Base-by-base conservation (phyloP, 331 rosid genomes). In the Quercus tomentella region DNA sequence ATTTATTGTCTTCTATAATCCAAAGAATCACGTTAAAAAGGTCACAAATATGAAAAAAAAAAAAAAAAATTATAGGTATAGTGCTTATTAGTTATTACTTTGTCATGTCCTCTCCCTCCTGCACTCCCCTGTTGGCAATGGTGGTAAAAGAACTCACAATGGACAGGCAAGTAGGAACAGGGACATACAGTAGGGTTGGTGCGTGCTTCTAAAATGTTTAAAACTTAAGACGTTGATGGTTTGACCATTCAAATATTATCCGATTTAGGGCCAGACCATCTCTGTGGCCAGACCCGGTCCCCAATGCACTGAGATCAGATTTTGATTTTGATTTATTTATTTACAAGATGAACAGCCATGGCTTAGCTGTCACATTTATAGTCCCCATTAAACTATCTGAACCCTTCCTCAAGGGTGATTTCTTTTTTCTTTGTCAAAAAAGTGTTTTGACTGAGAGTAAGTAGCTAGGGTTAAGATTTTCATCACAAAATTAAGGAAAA, bases 351-450 rank as follows among this genome's bases (percentile, higher is more conserved):
- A 68, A 81, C 81, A 81, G 49, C 88, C 72, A n/a, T 70, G 70
- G 66, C 85, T 65, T 75, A 63, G 84, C 84, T 85, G 85, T 82
- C 82, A 70, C 88, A 85, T 78, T 81, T 81, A 85, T 81, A 54
- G 76, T 37, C 5, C 77, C 54, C 54, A 49, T 12, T 49, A 49
- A 49, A 49, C 54, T 49, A 49, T 49, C 16, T 3, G 5, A 37
- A 54, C 17, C 54, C 11, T 49, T 3, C 1, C 75, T 72, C 51
- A 21, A 41, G 22, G 2, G 4, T 72, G 65, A n/a, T 45, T 12
- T 37, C 6, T 17, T 49, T 49, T 49, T 49, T 49, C 5, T 49
- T 49, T 12, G 14, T 49, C 15, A 49, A 49, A 8, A 37, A 41
- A 41, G 45, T 8, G 45, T 41, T 41, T 41, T 41, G 12, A 41